Evolutionary conservation across 2,329 filamentous ascomycete species (phyloP), one percentile per base, ranked within the genome.

Genomic region (Microdochium trichocladiopsis): DNA sequence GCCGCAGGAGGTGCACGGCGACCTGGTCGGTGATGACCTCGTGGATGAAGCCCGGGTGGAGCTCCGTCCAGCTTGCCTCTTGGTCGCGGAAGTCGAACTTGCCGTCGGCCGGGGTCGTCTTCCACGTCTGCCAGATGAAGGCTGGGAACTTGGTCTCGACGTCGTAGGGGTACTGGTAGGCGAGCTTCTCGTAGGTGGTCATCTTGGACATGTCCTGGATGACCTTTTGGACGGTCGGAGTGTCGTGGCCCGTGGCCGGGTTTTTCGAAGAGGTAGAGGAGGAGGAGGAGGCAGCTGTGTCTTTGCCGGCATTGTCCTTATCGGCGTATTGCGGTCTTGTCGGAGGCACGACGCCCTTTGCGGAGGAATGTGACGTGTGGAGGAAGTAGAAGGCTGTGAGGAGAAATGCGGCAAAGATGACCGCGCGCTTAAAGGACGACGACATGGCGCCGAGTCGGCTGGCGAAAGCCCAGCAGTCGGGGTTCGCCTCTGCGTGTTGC

Each of bases 91-190:
- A 92, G 21, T 76, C 72, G 66, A 99, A 99, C 56, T 88, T 78
- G 50, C 82, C 77, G 22, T 90, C 87, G 1, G 85, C 80, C 0
- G 93, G 92, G 1, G 84, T 88, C 63, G 83, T 86, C 69, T 95
- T 96, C 94, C 94, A 99, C 14, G 94, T 99, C 77, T 99, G 94
- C 94, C 94, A 99, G 65, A 99, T 95, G 75, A 96, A 97, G 52
- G 91, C 92, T 2, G 94, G 94, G 69, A 97, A 97, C 69, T 93
- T 95, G 60, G 78, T 71, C 64, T 91, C 84, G 56, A 93, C 78
- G 63, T 96, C 88, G 76, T 97, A 99, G 21, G 92, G 90, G 70
- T 94, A 97, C 61, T 95, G 88, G 74, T 95, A 96, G 50, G 86
- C 86, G 53, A 99, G 82, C 72, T 94, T 96, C 74, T 80, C 87